Conservation (phyloP, 2,329 filamentous ascomycete genomes). For the Colletotrichum nymphaeae region DNA sequence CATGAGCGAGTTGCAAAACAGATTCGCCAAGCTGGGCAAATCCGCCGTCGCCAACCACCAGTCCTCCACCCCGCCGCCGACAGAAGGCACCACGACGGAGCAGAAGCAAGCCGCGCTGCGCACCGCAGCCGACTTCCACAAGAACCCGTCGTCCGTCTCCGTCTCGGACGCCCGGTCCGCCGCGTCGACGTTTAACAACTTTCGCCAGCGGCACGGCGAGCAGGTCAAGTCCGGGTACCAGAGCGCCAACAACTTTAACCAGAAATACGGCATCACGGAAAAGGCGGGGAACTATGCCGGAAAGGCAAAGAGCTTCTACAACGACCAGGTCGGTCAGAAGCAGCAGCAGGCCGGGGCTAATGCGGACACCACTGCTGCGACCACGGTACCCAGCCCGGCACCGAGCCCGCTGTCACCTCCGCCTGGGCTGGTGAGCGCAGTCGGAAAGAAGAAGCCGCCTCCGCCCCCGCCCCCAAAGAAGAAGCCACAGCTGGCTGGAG, state of each 20-base stretch:
- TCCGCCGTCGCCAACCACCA: constrained; percentile 40
- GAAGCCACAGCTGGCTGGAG: constrained; percentile 53
- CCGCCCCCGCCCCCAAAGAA: constrained; percentile 65
- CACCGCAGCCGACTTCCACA: constrained; percentile 69
- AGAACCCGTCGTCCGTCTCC: constrained; percentile 71
- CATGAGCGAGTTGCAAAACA: constrained; percentile 74
- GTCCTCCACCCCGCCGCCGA: constrained; percentile 44
- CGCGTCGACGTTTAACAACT: constrained; percentile 73
- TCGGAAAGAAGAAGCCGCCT: constrained; percentile 65
- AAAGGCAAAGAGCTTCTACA: neutral
- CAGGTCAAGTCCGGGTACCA: constrained; percentile 71
- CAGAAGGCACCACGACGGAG: constrained; percentile 69
- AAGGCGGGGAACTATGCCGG: constrained; percentile 46
- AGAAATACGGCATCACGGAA: constrained; percentile 68
- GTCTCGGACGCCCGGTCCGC: constrained; percentile 67
- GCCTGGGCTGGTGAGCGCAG: constrained; percentile 35
- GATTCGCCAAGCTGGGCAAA: constrained; percentile 68
- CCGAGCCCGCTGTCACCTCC: constrained; percentile 23
- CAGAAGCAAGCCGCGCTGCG: constrained; percentile 73
- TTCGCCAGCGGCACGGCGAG: constrained; percentile 76
- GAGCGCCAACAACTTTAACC: constrained; percentile 67
- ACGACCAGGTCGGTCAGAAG: constrained; percentile 30
- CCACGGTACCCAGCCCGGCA: neutral
- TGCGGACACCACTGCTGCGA: neutral
- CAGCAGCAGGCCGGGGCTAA: constrained; percentile 13